Evolutionary conservation across 108 stramenopile genomes (phyloP), one percentile per base, ranked within the genome.

Genomic region (Stephanodiscus triporus): DNA sequence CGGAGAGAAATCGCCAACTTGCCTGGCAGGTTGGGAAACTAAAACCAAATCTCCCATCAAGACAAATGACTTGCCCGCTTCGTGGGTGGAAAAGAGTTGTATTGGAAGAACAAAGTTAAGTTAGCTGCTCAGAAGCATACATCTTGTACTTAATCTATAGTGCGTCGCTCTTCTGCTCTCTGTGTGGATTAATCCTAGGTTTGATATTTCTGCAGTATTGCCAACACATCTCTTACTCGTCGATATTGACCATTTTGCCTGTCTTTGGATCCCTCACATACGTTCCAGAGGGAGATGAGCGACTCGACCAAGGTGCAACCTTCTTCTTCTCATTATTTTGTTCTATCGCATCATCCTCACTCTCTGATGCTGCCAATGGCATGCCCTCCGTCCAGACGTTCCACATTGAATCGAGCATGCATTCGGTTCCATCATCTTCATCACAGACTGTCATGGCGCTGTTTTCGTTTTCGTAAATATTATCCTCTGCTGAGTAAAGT

Each of bases 241-340:
- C 92, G 55, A 94, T 89, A 53, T 91, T 94, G 63, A 56, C 49
- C 85, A 94, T 80, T 79, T 90, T 73, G 13, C 92, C 90, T 14
- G 92, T 94, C 50, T 68, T 70, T 14, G 92, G 92, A 81, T 94
- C 88, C 50, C 90, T 75, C 4, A 90, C 89, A 66, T 67, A 94
- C 11, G 92, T 94, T 38, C 92, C 92, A 20, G 87, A 88, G 14
- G 77, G 77, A 23, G 90, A 91, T 14, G 87, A 86, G 63, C 92
- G 63, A 2, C 89, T 89, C 30, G 84, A 78, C 92, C 92, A 94
- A 49, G 92, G 92, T 59, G 76, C 81, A 62, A 72, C 73, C 50
- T 81, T 71, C 71, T 83, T 78, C 75, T 80, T 78, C 58, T 53
- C 57, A 23, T 60, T 63, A 58, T 78, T 75, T 27, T 37, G 51